phyloP scores from a whole-genome alignment of 306 rosid species.

The Cicer arietinum region DNA sequence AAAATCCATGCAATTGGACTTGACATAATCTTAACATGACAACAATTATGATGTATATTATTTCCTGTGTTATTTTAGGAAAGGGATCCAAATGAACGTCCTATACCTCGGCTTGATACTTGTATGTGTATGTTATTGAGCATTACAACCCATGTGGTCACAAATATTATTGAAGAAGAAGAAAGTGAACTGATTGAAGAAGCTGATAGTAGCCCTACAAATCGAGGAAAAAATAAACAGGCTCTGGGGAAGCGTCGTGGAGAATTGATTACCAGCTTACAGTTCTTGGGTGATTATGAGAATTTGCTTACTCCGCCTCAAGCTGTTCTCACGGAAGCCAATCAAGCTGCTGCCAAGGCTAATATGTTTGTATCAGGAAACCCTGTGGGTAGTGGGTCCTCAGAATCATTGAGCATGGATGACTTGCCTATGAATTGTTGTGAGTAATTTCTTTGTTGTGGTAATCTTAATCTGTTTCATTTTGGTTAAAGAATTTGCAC shows the following conservation, averaged over 20 bases:
- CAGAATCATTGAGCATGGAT: conserved; percentile 55
- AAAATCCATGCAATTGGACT: conserved; percentile 37
- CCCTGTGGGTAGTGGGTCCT: conserved; percentile 59
- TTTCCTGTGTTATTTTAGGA: conserved; percentile 57
- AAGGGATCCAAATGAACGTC: conserved; percentile 79
- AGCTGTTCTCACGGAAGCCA: conserved; percentile 62
- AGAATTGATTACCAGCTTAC: conserved; percentile 76
- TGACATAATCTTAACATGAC: conserved; percentile 10
- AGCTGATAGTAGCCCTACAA: conserved; percentile 57
- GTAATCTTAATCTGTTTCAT: conserved; percentile 38
- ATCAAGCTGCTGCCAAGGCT: conserved; percentile 96
- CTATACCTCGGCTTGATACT: conserved; percentile 80
- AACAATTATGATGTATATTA: not conserved
- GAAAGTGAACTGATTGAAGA: conserved; percentile 76
- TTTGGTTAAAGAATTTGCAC: conserved; percentile 27
- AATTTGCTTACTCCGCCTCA: conserved; percentile 74
- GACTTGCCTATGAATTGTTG: conserved; percentile 72
- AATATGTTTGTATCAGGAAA: conserved; percentile 68
- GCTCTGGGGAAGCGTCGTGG: conserved; percentile 62
- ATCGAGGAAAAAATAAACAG: conserved; percentile 60
- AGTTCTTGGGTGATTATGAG: conserved; percentile 75
- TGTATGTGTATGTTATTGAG: conserved; percentile 84
- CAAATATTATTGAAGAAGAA: conserved; percentile 83
- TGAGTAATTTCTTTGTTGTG: conserved; percentile 55
- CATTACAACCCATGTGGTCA: conserved; percentile 68